phyloP scores from a whole-genome alignment of 2,329 filamentous ascomycete genomes.

The Coleophoma eucalyptorum region DNA sequence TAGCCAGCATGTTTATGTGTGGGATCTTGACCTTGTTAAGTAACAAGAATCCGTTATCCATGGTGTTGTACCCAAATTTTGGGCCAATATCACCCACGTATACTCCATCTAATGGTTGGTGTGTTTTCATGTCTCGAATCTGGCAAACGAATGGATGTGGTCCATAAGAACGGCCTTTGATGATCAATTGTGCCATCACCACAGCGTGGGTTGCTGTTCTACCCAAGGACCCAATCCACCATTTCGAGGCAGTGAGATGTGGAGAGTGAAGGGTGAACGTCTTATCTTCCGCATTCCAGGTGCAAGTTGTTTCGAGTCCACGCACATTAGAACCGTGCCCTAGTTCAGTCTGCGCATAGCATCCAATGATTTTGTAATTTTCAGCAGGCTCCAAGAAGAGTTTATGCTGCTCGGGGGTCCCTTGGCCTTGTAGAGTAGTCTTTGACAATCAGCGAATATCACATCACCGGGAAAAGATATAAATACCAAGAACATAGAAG shows the following conservation, averaged over 20 bases:
- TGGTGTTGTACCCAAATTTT: constrained; percentile 76
- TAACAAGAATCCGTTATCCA: constrained; percentile 78
- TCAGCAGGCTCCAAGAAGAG: constrained; percentile 66
- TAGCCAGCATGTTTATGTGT: constrained; percentile 68
- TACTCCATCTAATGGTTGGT: constrained; percentile 63
- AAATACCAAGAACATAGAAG: constrained; percentile 61
- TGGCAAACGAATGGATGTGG: constrained; percentile 78
- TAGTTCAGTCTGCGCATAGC: constrained; percentile 78
- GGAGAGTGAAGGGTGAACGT: constrained; percentile 74
- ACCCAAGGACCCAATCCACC: constrained; percentile 81
- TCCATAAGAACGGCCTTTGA: constrained; percentile 64
- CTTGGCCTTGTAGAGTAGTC: constrained; percentile 68
- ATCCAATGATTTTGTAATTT: constrained; percentile 70
- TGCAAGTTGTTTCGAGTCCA: constrained; percentile 43
- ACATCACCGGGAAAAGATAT: background rate
- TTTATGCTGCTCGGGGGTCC: constrained; percentile 69
- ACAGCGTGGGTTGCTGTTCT: constrained; percentile 73
- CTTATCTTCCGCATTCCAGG: constrained; percentile 70
- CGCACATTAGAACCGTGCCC: constrained; percentile 76
- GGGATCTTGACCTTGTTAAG: constrained; percentile 75
- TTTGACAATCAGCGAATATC: constrained; percentile 21
- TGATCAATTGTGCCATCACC: constrained; percentile 73
- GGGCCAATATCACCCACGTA: constrained; percentile 79
- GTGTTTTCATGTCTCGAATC: constrained; percentile 66
- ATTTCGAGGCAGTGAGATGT: constrained; percentile 71